These are phyloP conservation scores for Peronospora belbahrii DNA, from an alignment of 352 stramenopile genomes.

Conservation along the genomic window DNA sequence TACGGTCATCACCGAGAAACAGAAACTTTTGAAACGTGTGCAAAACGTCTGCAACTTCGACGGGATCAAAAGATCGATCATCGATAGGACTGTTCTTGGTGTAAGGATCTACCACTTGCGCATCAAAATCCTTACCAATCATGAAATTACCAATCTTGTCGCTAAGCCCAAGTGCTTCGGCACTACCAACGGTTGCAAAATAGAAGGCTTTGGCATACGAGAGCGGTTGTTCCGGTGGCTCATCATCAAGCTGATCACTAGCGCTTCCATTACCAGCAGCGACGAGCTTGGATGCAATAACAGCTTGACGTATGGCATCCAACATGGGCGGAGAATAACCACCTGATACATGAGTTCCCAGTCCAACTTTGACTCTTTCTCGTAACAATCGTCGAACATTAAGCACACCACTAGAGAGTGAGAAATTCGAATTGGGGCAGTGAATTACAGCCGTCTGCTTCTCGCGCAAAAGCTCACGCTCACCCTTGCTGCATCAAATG, in stretches of 20 bases:
- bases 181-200: constrained; percentile 85
- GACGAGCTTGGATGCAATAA: constrained; percentile 86
- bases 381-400: constrained; percentile 69
- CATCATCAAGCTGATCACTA: constrained; percentile 23
- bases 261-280: constrained; percentile 56
- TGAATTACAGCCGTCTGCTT: constrained; percentile 84
- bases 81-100: constrained; percentile 58
- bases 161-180: constrained; percentile 18
- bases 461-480: constrained; percentile 62
- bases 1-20: constrained; percentile 19
- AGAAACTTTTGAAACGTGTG: constrained; percentile 80
- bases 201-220: constrained; percentile 85
- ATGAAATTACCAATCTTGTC: constrained; percentile 86
- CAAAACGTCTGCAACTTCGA: constrained; percentile 42
- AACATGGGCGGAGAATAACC: constrained; percentile 93
- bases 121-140: constrained; percentile 88
- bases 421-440: constrained; percentile 94
- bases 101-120: constrained; percentile 75
- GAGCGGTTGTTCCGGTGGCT: constrained; percentile 25
- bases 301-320: constrained; percentile 82
- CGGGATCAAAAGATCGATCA: constrained; percentile 31
- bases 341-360: constrained; percentile 92
- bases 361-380: constrained; percentile 83
- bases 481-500: constrained; percentile 74
- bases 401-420: constrained; percentile 81